Percentiles rank a stretch among this genome's conserved stretches.
Conservation (phyloP, 2,329 filamentous ascomycete genomes). For the Waltergamsia citrina region DNA sequence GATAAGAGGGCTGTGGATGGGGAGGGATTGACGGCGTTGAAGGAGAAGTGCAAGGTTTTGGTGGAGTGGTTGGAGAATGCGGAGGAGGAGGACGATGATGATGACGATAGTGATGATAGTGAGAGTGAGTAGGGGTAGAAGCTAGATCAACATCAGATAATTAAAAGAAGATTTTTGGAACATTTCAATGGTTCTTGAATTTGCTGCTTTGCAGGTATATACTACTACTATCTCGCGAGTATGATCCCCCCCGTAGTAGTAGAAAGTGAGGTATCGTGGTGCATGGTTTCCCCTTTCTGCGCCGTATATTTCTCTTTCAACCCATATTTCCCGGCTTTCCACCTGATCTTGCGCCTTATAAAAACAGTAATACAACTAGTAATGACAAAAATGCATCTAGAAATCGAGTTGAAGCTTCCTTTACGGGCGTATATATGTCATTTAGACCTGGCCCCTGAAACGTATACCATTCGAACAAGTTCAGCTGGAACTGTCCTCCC, state of each 20-base stretch:
- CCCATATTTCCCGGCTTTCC: not conserved
- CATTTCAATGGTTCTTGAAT: not conserved
- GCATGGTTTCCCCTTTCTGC: not conserved
- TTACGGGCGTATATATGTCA: too few relatives aligned
- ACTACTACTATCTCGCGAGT: not conserved
- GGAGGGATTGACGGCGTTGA: constrained; percentile 61
- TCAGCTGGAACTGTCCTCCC: too few relatives aligned
- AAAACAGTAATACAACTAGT: not conserved
- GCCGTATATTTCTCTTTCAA: not conserved
- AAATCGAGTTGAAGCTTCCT: too few relatives aligned
- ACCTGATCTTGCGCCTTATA: too few relatives aligned
- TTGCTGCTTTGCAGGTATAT: not conserved
- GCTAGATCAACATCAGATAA: not conserved
- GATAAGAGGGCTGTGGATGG: constrained; percentile 58
- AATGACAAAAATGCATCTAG: not conserved
- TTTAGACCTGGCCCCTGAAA: too few relatives aligned
- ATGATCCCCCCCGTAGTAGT: not conserved
- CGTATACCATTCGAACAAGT: too few relatives aligned
- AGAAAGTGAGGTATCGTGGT: not conserved
- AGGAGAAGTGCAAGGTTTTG: constrained; percentile 65
- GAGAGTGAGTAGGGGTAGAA: constrained; percentile 7
- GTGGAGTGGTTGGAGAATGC: constrained; percentile 79
- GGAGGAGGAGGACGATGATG: constrained; percentile 59
- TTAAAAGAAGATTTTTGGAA: not conserved
- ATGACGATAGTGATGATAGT: constrained; percentile 35